Evolutionary conservation across 495 filamentous ascomycete genomes (phyloP), one percentile per base, ranked within the genome.

Genomic region (Bathelium albidoporum): DNA sequence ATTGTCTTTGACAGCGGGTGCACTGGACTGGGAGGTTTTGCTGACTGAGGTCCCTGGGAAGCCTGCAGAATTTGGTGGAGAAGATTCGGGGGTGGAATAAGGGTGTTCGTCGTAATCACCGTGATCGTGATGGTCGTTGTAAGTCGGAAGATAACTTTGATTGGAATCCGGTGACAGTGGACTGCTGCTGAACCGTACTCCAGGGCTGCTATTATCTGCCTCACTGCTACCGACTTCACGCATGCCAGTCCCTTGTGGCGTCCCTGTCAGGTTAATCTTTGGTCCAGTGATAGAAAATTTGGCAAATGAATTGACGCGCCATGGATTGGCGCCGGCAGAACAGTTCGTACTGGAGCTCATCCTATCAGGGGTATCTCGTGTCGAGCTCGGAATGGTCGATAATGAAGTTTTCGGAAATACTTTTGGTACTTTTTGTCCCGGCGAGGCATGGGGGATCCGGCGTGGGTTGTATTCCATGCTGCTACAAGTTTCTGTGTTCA

Each of bases 181-280:
- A 20, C 49, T 55, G 59, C 59, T 60, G 18, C 59, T 60, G 29
- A 60, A 62, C 32, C 28, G 22, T 20, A 52, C 32, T 62, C 69
- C 69, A 18, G 69, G 74, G 44, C 72, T 75, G 64, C 72, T 75
- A 11, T 61, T 66, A 61, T 73, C 69, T 20, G 74, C 75, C 1
- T 72, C 58, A 65, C 72, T 76, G 39, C 75, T 76, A 5, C 74
- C 74, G n/a, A 66, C 69, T 60, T 77, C 70, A 11, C 68, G 63
- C 55, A 71, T 69, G 11, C 69, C 70, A 52, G 65, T 74, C 32
- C 72, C 72, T 12, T 65, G 64, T 24, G 72, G 70, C 2, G 73
- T 73, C 1, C 71, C 73, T 39, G 72, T 76, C 11, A 75, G 29
- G 58, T 75, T 74, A 2, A 61, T 67, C 36, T 68, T 77, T 0